Conservation (phyloP, 768 basidiomycete genomes). For the Leccinum disarticulatum region DNA sequence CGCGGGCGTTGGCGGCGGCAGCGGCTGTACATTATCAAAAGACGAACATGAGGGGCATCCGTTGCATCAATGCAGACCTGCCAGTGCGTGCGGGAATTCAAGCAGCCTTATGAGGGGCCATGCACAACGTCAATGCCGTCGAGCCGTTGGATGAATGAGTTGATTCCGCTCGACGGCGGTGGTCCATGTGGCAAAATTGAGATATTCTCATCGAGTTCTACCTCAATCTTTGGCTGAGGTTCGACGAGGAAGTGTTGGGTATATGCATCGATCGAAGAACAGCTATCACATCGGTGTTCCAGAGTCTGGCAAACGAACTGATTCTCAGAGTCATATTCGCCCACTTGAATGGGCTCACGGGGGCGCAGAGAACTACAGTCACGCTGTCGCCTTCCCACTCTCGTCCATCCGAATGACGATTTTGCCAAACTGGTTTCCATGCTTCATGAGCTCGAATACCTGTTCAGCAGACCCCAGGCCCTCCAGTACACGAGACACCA, state of each 20-base stretch:
- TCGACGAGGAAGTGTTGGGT: no score
- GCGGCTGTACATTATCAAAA: slow-evolving; percentile 44
- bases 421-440: slow-evolving; percentile 71
- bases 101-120: slow-evolving; percentile 75
- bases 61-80: slow-evolving; percentile 47
- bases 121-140: slow-evolving; percentile 64
- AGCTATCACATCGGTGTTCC: background rate
- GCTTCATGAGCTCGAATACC: slow-evolving; percentile 68
- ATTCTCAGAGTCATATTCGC: background rate
- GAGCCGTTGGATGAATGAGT: slow-evolving; percentile 61
- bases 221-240: no score
- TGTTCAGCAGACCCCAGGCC: slow-evolving; percentile 64
- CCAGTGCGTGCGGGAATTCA: no score
- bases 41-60: background rate
- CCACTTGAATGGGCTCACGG: background rate
- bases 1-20: slow-evolving; percentile 62
- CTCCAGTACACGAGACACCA: slow-evolving; percentile 66
- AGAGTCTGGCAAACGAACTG: background rate
- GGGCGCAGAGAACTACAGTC: slow-evolving; percentile 17
- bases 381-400: slow-evolving; percentile 20
- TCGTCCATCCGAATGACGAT: slow-evolving; percentile 55
- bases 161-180: slow-evolving; percentile 68
- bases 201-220: no score
- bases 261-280: background rate
- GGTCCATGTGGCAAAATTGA: no score